A percentile compares a stretch with the other conserved stretches of the same genome.
Conservation (phyloP, 305 asterid species). For the Caryopteris hybrid region DNA sequence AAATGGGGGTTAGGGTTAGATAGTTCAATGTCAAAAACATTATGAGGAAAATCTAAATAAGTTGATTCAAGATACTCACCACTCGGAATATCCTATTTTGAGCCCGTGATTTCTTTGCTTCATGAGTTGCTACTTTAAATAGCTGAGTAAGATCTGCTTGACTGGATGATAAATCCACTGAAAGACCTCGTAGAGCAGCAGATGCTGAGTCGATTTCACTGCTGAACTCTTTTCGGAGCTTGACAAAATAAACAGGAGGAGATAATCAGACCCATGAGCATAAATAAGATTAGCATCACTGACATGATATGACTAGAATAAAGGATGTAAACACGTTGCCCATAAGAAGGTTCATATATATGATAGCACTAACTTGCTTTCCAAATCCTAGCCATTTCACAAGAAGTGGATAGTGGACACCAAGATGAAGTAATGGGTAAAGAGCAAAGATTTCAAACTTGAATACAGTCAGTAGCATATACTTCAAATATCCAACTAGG, state of each 20-base stretch:
- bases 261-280: constrained; percentile 18
- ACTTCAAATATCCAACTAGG: not conserved
- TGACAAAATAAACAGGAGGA: constrained; percentile 21
- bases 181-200: constrained; percentile 60
- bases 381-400: not conserved
- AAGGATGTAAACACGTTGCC: not conserved
- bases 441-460: not conserved
- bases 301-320: not conserved
- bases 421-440: not conserved
- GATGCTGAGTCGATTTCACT: constrained; percentile 69
- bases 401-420: not conserved
- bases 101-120: constrained; percentile 86
- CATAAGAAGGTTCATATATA: not conserved
- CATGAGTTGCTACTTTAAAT: constrained; percentile 77
- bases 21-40: not conserved
- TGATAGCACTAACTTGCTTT: not conserved
- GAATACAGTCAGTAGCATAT: not conserved
- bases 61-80: constrained; percentile 49
- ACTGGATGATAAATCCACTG: constrained; percentile 59
- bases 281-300: constrained; percentile 1
- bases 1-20: not conserved
- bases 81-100: constrained; percentile 81
- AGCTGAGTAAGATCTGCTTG: constrained; percentile 85
- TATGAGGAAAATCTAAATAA: not conserved
- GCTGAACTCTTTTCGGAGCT: constrained; percentile 87